Conservation (phyloP, 2,329 filamentous ascomycete genomes). For the Fusarium sp. region DNA sequence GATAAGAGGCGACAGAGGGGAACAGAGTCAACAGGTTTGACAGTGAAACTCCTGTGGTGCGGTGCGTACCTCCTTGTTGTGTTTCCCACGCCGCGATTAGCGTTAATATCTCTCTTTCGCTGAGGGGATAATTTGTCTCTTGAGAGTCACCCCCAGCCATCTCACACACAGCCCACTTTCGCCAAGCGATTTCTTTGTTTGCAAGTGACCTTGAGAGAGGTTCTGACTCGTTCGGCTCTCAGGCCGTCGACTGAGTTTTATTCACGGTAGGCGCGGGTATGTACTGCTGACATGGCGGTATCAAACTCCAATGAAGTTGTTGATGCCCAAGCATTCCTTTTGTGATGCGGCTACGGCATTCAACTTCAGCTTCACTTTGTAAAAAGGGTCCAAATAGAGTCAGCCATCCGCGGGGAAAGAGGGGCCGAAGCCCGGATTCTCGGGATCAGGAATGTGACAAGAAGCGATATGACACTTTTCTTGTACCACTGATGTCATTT, state of each 20-base stretch:
- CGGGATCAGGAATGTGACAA: constrained; percentile 19
- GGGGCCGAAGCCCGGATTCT: constrained; percentile 25
- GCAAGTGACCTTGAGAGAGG: neutral
- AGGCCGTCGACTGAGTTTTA: neutral
- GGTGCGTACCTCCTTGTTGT: neutral
- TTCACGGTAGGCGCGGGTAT: neutral
- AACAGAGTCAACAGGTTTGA: neutral
- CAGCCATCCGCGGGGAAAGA: constrained; percentile 26
- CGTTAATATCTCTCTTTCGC: neutral
- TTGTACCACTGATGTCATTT: constrained; percentile 2
- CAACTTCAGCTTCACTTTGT: neutral
- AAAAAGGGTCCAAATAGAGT: neutral
- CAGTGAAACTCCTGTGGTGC: neutral
- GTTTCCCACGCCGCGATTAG: neutral
- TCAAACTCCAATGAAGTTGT: neutral
- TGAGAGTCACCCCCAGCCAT: neutral
- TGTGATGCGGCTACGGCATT: neutral
- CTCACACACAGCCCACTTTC: neutral
- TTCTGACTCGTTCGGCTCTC: neutral
- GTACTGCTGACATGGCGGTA: neutral
- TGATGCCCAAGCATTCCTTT: neutral
- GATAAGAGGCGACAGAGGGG: constrained; percentile 20
- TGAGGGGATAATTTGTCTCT: neutral
- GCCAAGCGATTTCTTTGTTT: neutral
- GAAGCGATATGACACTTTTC: constrained; percentile 11